Evolutionary conservation across 352 stramenopile species (phyloP).

Genomic region (Lagenidium sp.): DNA sequence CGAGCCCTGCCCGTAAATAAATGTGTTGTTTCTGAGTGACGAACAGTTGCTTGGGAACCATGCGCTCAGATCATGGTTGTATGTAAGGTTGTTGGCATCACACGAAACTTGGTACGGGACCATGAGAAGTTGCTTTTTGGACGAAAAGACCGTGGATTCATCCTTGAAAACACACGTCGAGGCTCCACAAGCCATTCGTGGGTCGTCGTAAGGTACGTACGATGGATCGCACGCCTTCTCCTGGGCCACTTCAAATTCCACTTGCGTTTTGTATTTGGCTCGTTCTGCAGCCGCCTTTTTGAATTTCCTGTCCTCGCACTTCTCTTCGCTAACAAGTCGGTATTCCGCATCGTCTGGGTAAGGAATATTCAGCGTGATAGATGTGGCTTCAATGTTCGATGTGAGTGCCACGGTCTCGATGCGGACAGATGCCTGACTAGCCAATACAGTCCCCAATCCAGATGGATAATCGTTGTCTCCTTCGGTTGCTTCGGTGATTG

Average conservation of each 20-base stretch:
- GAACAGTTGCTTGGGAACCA: conserved; percentile 5
- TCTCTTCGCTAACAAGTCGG: too few relatives aligned
- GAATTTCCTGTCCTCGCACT: too few relatives aligned
- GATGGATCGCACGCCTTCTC: neutral
- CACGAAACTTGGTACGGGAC: conserved; percentile 7
- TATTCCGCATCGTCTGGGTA: too few relatives aligned
- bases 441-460: too few relatives aligned
- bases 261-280: too few relatives aligned
- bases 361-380: too few relatives aligned
- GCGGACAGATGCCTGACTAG: too few relatives aligned
- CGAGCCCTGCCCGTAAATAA: conserved; percentile 9
- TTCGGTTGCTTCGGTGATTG: too few relatives aligned
- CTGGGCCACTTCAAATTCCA: neutral
- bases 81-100: conserved; percentile 1
- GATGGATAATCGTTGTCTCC: too few relatives aligned
- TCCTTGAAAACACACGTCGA: conserved; percentile 9
- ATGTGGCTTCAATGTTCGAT: too few relatives aligned
- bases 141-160: neutral
- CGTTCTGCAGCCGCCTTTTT: too few relatives aligned
- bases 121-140: conserved; percentile 9
- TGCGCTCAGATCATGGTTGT: conserved; percentile 2
- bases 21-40: neutral
- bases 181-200: neutral
- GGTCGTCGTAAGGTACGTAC: conserved; percentile 4
- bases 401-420: too few relatives aligned